Percentiles rank a stretch among this genome's conserved stretches.
Conservation (phyloP, 768 basidiomycete genomes). For the Mycena chlorophos region DNA sequence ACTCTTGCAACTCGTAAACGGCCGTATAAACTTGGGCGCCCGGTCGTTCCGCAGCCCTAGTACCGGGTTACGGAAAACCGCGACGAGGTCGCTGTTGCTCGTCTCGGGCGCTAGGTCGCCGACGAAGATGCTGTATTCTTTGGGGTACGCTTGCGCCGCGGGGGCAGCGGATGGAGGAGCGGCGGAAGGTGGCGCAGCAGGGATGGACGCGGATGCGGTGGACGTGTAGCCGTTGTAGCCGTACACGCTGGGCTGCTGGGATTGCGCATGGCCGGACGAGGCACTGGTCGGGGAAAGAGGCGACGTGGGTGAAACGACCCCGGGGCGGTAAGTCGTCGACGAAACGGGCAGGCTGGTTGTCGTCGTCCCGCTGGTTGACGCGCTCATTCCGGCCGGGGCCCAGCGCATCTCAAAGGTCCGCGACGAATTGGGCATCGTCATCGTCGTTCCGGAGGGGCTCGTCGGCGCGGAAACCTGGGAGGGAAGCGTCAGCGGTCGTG, state of each 20-base stretch:
- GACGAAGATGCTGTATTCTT: constrained; percentile 93
- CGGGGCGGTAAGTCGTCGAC: constrained; percentile 33
- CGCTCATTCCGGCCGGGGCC: constrained; percentile 48
- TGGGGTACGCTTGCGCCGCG: constrained; percentile 65
- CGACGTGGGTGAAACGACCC: constrained; percentile 13
- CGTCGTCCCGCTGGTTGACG: background rate
- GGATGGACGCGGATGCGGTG: background rate
- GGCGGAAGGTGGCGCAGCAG: background rate
- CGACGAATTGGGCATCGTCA: constrained; percentile 84
- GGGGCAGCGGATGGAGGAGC: constrained; percentile 30
- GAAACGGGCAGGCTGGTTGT: constrained; percentile 37
- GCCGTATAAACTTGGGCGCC: constrained; percentile 84
- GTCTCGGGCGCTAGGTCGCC: constrained; percentile 92
- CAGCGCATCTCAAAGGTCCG: constrained; percentile 82
- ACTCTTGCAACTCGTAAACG: constrained; percentile 90
- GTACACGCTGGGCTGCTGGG: background rate
- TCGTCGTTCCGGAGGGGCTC: constrained; percentile 42
- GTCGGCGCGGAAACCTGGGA: constrained; percentile 66
- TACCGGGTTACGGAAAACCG: constrained; percentile 85
- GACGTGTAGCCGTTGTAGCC: background rate
- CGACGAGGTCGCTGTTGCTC: constrained; percentile 93
- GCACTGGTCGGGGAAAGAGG: constrained; percentile 9
- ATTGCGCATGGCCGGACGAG: background rate
- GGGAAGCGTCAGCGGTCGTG: no score
- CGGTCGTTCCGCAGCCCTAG: constrained; percentile 82